phyloP scores from a whole-genome alignment of 2,329 filamentous ascomycete species.

The Thielaviopsis populi region DNA sequence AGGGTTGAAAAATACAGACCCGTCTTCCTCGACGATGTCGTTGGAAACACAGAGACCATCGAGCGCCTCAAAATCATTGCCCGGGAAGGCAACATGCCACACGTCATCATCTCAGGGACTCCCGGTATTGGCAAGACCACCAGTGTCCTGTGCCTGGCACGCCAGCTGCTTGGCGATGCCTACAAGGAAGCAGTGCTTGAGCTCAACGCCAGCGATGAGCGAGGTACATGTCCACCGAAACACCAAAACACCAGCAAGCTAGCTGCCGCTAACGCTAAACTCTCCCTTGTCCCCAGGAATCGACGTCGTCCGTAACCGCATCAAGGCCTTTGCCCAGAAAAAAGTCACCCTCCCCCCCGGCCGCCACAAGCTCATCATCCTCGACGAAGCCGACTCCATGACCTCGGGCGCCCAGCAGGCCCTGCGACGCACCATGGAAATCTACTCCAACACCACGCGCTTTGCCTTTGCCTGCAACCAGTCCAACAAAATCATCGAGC shows the following conservation, averaged over 20 bases:
- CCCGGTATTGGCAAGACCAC: constrained; percentile 98
- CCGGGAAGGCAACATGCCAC: constrained; percentile 97
- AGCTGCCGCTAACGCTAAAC: not conserved
- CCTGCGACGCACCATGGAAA: constrained; percentile 92
- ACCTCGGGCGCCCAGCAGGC: constrained; percentile 93
- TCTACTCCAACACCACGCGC: constrained; percentile 88
- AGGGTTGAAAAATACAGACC: constrained; percentile 99
- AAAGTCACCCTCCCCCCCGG: constrained; percentile 89
- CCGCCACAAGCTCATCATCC: constrained; percentile 88
- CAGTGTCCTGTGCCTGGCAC: constrained; percentile 79
- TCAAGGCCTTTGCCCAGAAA: constrained; percentile 97
- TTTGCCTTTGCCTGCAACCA: constrained; percentile 99
- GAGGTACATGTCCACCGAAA: constrained; percentile 46
- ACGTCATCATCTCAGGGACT: constrained; percentile 99
- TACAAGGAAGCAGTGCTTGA: constrained; percentile 98
- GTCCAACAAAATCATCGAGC: constrained; percentile 98
- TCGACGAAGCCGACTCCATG: constrained; percentile 98
- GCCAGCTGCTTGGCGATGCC: constrained; percentile 76
- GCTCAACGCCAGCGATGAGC: constrained; percentile 89
- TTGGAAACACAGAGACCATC: constrained; percentile 95
- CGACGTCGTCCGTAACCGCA: constrained; percentile 90
- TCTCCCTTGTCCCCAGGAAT: constrained; percentile 45
- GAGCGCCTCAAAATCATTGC: constrained; percentile 96
- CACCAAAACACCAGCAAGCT: no score
- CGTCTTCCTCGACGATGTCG: constrained; percentile 86